Conservation (phyloP, 2,329 filamentous ascomycete genomes). For the Monosporascus sp. region DNA sequence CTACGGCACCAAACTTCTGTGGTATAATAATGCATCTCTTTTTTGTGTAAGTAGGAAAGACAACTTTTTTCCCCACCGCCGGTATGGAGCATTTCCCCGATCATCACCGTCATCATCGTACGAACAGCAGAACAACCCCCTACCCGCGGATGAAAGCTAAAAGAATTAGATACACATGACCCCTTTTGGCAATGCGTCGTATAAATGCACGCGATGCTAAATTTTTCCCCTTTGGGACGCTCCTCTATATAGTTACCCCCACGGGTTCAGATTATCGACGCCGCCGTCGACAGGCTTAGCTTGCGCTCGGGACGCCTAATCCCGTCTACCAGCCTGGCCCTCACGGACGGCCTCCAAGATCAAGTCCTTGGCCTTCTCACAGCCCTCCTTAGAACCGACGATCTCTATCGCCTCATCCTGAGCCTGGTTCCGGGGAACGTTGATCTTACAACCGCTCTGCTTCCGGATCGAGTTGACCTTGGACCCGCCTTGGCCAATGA, state of each 20-base stretch:
- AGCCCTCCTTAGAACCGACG: conserved; percentile 68
- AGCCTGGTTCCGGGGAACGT: conserved; percentile 77
- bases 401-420: conserved; percentile 84
- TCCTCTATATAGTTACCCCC: neutral
- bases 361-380: conserved; percentile 81
- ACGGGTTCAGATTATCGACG: neutral
- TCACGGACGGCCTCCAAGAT: conserved; percentile 79
- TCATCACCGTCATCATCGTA: no score
- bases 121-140: neutral
- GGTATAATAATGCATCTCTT: no score
- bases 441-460: conserved; percentile 89
- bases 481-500: conserved; percentile 82
- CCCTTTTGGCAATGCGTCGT: neutral
- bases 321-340: conserved; percentile 33
- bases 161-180: neutral
- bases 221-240: neutral
- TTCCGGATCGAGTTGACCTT: conserved; percentile 92
- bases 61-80: no score
- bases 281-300: neutral
- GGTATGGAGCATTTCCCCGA: no score
- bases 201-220: neutral
- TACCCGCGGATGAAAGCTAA: neutral
- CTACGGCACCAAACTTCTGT: no score
- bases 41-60: no score
- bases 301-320: conserved; percentile 18